Evolutionary conservation across 2,329 filamentous ascomycete species (phyloP), one percentile per base, ranked within the genome.

Genomic region (Botrytis cinerea): DNA sequence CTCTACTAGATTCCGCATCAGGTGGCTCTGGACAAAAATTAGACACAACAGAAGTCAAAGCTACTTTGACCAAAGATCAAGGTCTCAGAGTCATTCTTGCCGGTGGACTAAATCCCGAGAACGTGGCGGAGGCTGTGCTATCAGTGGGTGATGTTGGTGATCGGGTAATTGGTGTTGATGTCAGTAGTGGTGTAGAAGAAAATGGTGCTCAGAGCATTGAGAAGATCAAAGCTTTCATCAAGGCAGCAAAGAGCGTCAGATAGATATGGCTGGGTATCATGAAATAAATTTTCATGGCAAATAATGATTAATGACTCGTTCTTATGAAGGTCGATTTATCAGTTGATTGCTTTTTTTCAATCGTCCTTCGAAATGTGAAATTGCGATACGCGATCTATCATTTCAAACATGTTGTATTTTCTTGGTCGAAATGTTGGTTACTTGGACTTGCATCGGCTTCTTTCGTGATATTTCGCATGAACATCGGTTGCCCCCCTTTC

Each of bases 101-200:
- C 14, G 96, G 96, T 20, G 97, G 96, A 0, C 81, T 99, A 72
- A 90, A 90, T 74, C 90, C 93, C 1, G 89, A 91, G 4, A 99
- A 98, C 79, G 92, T 99, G 8, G 85, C 84, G 1, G 85, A 89
- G 8, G 87, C 89, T 12, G 84, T 99, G 28, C 84, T 85, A 35
- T 86, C 87, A 22, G 84, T 95, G 25, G 91, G 90, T 0, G 84
- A 87, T 10, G 81, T 89, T 16, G 85, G 85, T 40, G 85, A 85
- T 16, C 89, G 91, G 74, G 88, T 98, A 20, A 84, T 94, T 48
- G 95, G 92, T 2, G 92, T 99, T 5, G 96, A 99, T 84, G 93
- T 97, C 32, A 97, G 94, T 82, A 97, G 93, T 80, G 97, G 97
- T 0, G 94, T 99, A 3, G 96, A 98, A 83, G 90, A 90, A 51